Percentiles rank a stretch among this genome's conserved stretches.
phyloP scores from a whole-genome alignment of 495 filamentous ascomycete species.

The Symbiotaphrina buchneri region DNA sequence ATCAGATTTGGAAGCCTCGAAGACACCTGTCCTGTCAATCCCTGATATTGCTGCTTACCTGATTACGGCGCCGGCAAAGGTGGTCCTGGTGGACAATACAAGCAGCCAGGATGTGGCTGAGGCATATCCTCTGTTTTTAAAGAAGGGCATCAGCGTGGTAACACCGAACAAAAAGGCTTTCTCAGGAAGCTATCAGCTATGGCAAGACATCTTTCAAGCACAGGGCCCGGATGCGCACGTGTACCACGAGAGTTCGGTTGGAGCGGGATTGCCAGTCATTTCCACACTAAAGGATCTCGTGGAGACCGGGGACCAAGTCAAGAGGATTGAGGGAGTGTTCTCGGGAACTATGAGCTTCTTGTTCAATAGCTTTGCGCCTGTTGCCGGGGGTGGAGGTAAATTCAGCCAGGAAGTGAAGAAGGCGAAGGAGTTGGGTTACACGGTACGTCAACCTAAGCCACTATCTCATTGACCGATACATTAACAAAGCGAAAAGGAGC shows the following conservation, averaged over 20 bases:
- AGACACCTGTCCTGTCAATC: constrained; percentile 32
- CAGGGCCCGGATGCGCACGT: constrained; percentile 23
- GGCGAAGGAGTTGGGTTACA: constrained; percentile 88
- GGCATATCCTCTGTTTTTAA: constrained; percentile 55
- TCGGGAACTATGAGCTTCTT: constrained; percentile 90
- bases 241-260: constrained; percentile 85
- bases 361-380: constrained; percentile 83
- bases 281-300: constrained; percentile 78
- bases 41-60: constrained; percentile 51
- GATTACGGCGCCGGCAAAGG: constrained; percentile 39
- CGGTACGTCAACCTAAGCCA: constrained; percentile 11
- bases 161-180: constrained; percentile 98
- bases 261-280: constrained; percentile 78
- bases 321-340: constrained; percentile 86
- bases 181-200: constrained; percentile 48
- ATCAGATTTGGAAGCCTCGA: constrained; percentile 23
- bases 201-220: constrained; percentile 57
- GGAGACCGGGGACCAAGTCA: constrained; percentile 71
- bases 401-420: constrained; percentile 78
- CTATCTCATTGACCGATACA: neutral
- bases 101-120: constrained; percentile 60
- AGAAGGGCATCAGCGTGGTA: constrained; percentile 63
- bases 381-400: constrained; percentile 38
- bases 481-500: constrained; percentile 27
- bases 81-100: constrained; percentile 83